A percentile compares a stretch with the other conserved stretches of the same genome.
Conservation (phyloP, 2,329 filamentous ascomycete species). For the Byssoonygena ceratinophila region DNA sequence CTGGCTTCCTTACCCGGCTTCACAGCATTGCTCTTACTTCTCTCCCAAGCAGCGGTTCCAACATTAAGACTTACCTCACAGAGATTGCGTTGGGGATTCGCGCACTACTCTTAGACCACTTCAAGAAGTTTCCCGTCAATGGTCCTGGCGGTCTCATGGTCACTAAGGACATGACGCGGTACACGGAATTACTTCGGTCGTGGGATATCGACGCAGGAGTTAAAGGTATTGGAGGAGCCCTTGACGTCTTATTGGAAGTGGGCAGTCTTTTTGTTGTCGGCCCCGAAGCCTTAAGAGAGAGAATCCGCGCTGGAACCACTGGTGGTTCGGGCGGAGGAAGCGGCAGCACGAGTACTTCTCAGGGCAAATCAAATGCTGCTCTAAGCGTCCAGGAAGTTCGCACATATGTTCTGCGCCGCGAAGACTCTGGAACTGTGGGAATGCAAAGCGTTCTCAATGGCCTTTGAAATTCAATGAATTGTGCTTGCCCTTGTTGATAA, state of each 20-base stretch:
- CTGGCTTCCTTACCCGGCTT: constrained; percentile 63
- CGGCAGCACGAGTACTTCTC: constrained; percentile 34
- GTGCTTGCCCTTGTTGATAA: neutral
- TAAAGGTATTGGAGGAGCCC: constrained; percentile 41
- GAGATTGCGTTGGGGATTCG: constrained; percentile 75
- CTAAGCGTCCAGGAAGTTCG: constrained; percentile 48
- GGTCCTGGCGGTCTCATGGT: constrained; percentile 90
- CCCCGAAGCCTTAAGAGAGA: constrained; percentile 62
- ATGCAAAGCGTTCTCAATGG: constrained; percentile 72
- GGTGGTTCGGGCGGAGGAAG: constrained; percentile 24
- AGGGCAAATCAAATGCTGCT: constrained; percentile 46
- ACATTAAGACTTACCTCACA: constrained; percentile 68
- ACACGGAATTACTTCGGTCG: constrained; percentile 71
- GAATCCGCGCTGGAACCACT: constrained; percentile 46
- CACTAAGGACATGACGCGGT: constrained; percentile 89
- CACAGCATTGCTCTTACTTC: constrained; percentile 54
- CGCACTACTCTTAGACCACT: constrained; percentile 73
- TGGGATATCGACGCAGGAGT: constrained; percentile 65
- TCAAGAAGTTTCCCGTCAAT: constrained; percentile 88
- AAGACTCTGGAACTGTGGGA: constrained; percentile 69
- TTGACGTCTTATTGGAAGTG: constrained; percentile 86
- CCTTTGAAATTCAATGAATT: constrained; percentile 33
- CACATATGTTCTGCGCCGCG: constrained; percentile 72
- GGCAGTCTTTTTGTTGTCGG: constrained; percentile 93
- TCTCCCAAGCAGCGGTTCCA: constrained; percentile 55